A percentile compares a stretch with the other conserved stretches of the same genome.
phyloP scores from a whole-genome alignment of 2,329 filamentous ascomycete species.

The Macrophomina tecta region DNA sequence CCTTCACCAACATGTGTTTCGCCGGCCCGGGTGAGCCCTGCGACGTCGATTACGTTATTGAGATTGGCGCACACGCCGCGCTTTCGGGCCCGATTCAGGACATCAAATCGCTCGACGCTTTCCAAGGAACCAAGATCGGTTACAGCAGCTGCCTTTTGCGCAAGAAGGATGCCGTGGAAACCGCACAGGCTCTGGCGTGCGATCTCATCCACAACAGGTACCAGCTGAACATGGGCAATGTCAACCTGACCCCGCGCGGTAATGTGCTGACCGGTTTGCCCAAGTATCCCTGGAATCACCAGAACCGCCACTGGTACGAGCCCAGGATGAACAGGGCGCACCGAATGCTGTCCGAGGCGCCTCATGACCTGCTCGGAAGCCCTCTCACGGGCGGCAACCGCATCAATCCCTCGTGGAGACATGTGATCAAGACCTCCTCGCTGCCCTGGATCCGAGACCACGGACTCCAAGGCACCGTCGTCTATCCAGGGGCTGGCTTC shows the following conservation, averaged over 20 bases:
- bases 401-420: constrained; percentile 31
- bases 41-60: background rate
- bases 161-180: constrained; percentile 15
- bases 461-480: constrained; percentile 34
- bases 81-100: background rate
- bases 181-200: constrained; percentile 30
- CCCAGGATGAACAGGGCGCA: constrained; percentile 27
- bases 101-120: background rate
- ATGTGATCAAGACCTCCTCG: constrained; percentile 33
- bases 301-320: constrained; percentile 32
- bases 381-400: constrained; percentile 33
- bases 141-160: constrained; percentile 11
- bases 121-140: background rate
- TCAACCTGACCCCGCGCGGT: constrained; percentile 29
- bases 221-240: constrained; percentile 33
- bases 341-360: background rate
- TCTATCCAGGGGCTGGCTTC: constrained; percentile 42
- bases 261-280: constrained; percentile 33
- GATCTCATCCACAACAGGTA: constrained; percentile 30
- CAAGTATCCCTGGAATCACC: constrained; percentile 38
- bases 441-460: constrained; percentile 35
- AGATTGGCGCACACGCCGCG: background rate
- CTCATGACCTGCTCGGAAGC: constrained; percentile 36
- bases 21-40: background rate
- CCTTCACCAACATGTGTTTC: constrained; percentile 5